Percentiles rank a stretch among this genome's conserved stretches.
Conservation (phyloP, 192 early-diverging fungal genomes). For the Mortierella alpina region DNA sequence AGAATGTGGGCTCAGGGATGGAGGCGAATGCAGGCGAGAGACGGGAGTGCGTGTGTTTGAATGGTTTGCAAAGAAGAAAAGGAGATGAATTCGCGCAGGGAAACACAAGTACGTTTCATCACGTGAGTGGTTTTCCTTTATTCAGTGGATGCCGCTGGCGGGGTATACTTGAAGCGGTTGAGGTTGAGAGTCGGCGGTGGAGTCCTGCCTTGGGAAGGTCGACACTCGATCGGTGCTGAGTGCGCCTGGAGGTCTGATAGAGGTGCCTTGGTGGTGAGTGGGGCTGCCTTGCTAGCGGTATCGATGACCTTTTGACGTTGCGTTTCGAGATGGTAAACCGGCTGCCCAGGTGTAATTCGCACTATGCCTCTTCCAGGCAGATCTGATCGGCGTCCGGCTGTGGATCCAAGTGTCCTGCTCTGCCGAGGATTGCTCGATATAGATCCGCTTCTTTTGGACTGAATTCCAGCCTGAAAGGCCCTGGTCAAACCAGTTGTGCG, state of each 20-base stretch:
- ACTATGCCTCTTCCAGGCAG: not conserved
- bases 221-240: not conserved
- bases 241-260: too few species aligned
- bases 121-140: not conserved
- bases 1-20: not conserved
- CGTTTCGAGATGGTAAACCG: conserved; percentile 3
- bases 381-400: not conserved
- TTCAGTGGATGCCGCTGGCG: not conserved
- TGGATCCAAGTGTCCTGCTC: not conserved
- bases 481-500: conserved; percentile 21
- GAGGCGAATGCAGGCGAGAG: not conserved
- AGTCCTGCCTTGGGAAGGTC: too few species aligned
- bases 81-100: too few species aligned
- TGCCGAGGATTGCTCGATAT: not conserved
- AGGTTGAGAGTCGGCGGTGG: conserved; percentile 27
- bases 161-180: conserved; percentile 31
- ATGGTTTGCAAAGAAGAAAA: not conserved
- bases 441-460: not conserved
- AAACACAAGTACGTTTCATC: too few species aligned
- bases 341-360: conserved; percentile 3
- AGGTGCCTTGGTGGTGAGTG: not conserved
- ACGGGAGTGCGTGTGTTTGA: not conserved
- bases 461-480: conserved; percentile 10
- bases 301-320: too few species aligned
- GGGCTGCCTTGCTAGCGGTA: too few species aligned